Conservation (phyloP, 116 monocot species). For the Phalaenopsis hybrid region DNA sequence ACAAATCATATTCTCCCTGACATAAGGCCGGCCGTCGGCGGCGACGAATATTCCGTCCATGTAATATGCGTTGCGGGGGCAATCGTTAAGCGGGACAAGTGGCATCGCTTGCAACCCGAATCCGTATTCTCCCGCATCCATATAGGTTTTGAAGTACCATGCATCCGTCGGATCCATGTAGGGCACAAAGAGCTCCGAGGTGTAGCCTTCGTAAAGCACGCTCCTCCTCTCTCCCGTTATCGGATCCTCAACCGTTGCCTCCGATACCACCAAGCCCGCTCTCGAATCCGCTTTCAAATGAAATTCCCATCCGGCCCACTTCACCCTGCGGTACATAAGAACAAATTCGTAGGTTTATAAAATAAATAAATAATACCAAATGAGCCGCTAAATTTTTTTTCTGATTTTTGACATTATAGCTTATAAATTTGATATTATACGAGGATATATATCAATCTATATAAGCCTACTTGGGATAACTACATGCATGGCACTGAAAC, state of each 20-base stretch:
- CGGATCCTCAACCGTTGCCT: conserved; percentile 39
- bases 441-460: too few relatives aligned
- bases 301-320: conserved; percentile 85
- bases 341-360: too few relatives aligned
- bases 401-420: too few relatives aligned
- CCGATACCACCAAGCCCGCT: conserved; percentile 66
- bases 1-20: conserved; percentile 61
- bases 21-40: conserved; percentile 60
- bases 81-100: conserved; percentile 76
- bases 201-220: conserved; percentile 63
- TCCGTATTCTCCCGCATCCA: conserved; percentile 93
- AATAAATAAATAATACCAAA: too few relatives aligned
- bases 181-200: conserved; percentile 84
- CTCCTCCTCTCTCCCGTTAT: conserved; percentile 37
- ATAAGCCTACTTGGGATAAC: too few relatives aligned
- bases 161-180: conserved; percentile 90
- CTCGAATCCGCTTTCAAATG: conserved; percentile 70
- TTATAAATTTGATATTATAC: too few relatives aligned
- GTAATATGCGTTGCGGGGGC: conserved; percentile 66
- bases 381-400: too few relatives aligned
- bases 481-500: too few relatives aligned
- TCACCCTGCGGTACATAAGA: conserved; percentile 11
- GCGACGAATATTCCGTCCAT: conserved; percentile 71
- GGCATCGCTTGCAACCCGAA: conserved; percentile 80
- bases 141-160: conserved; percentile 93